A percentile compares a stretch with the other conserved stretches of the same genome.
Evolutionary conservation across 2,329 filamentous ascomycete species (phyloP).

Genomic region (Dendryphion nanum): DNA sequence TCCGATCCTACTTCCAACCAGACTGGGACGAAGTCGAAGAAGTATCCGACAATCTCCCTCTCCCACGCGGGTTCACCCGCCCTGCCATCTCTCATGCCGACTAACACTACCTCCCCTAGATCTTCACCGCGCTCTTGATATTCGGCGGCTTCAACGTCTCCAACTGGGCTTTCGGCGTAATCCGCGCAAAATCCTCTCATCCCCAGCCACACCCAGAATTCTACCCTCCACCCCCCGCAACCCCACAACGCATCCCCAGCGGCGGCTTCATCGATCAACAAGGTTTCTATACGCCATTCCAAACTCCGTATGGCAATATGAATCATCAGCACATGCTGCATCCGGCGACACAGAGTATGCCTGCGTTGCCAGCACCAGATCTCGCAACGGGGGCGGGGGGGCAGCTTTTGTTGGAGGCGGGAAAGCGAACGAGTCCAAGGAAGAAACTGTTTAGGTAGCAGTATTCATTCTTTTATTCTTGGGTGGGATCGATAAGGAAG

Average conservation of each 20-base stretch:
- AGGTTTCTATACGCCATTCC: constrained; percentile 18
- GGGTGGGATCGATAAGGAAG: neutral
- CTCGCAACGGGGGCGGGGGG: neutral
- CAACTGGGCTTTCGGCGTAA: constrained; percentile 60
- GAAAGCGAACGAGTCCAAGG: neutral
- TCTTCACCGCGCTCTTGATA: constrained; percentile 49
- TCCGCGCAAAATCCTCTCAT: constrained; percentile 42
- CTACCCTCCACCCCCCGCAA: constrained; percentile 24
- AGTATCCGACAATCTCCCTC: no score
- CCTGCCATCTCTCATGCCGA: no score
- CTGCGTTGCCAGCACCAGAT: constrained; percentile 12
- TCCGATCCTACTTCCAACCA: no score
- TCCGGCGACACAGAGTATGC: constrained; percentile 27
- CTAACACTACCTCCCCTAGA: constrained; percentile 41
- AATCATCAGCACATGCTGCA: constrained; percentile 18
- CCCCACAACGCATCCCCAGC: constrained; percentile 27
- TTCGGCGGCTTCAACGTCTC: constrained; percentile 56
- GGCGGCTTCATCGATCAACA: constrained; percentile 19
- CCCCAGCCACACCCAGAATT: constrained; percentile 15
- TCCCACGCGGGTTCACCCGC: no score
- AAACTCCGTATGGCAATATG: constrained; percentile 23
- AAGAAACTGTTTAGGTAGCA: no score
- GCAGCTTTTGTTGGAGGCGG: no score
- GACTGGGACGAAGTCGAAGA: no score
- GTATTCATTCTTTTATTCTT: no score